These are phyloP conservation scores for Toxicodendron radicans DNA, from an alignment of 345 rosid genomes.

Conservation along the genomic window DNA sequence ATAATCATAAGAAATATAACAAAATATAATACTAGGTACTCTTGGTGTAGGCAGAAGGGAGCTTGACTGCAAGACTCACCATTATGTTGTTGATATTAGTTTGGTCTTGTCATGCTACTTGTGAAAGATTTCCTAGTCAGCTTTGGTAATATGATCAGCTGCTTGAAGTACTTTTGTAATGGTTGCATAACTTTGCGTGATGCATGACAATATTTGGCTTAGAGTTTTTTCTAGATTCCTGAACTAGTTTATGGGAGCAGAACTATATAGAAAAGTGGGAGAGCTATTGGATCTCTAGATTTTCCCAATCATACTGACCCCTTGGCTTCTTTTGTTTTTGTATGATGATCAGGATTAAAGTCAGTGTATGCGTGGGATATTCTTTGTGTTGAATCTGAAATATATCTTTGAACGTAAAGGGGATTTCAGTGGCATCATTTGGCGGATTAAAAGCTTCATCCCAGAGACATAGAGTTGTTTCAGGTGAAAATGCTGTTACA, in stretches of 20 bases:
- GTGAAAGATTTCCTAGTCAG: not conserved
- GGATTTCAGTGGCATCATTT: not conserved
- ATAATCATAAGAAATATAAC: not conserved
- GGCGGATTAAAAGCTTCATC: not conserved
- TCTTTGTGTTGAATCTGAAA: constrained; percentile 11
- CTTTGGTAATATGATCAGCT: not conserved
- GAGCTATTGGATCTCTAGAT: not conserved
- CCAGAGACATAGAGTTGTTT: constrained; percentile 16
- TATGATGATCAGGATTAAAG: constrained; percentile 1
- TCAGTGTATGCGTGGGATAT: not conserved
- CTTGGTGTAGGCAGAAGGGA: no score
- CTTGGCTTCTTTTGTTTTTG: not conserved
- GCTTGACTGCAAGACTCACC: no score
- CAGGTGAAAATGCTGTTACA: constrained; percentile 45
- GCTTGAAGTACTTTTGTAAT: not conserved
- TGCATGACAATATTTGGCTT: not conserved
- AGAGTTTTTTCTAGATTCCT: not conserved
- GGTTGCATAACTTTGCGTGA: not conserved
- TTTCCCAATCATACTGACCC: not conserved
- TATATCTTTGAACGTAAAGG: not conserved
- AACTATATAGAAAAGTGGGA: not conserved
- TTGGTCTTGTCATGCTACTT: not conserved
- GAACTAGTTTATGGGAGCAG: not conserved
- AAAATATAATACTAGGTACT: not conserved
- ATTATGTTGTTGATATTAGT: not conserved